Evolutionary conservation across 192 early-diverging fungal genomes (phyloP), one percentile per base, ranked within the genome.

Genomic region (Physocladia obscura): DNA sequence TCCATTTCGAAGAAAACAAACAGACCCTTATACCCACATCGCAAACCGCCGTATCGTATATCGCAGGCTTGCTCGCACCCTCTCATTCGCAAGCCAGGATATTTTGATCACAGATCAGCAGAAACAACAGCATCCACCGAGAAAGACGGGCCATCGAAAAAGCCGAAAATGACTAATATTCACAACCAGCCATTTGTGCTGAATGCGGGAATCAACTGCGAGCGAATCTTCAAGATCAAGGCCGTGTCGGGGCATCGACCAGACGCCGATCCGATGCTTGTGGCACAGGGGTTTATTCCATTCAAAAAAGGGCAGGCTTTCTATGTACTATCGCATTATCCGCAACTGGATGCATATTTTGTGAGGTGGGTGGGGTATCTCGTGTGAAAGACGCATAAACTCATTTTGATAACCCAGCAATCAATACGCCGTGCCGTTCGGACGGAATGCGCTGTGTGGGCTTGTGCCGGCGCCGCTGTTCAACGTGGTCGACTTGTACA

Each of bases 201-300:
- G 40, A n/a, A n/a, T n/a, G 59, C 26, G 4, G 59, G 59, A 4
- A 37, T 68, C 37, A 56, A 38, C 51, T 68, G 52, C 65, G 65
- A 68, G 32, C 65, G 65, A 31, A 68, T 68, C 65, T 68, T 68
- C 65, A 68, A 68, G 65, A 68, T 68, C 50, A 68, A 68, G 52
- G 65, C 65, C 5, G 35, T 68, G 13, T 19, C 17, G 6, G 39
- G 65, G 24, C 54, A 57, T 37, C 50, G 54, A 19, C 65, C 65
- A 4, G 35, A 54, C 2, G 21, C n/a, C 5, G 65, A 68, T 22
- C 50, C 50, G 35, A 4, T 37, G 37, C 35, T 56, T 2, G 37
- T 68, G 8, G 27, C 65, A 26, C 65, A 68, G 37, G 65, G 65
- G 19, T 68, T 68, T 27, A 68, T 68, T 27, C 26, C 26, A 17